Base-by-base conservation (phyloP, 1,139 yeast species). In the Candida sanyaensis region DNA sequence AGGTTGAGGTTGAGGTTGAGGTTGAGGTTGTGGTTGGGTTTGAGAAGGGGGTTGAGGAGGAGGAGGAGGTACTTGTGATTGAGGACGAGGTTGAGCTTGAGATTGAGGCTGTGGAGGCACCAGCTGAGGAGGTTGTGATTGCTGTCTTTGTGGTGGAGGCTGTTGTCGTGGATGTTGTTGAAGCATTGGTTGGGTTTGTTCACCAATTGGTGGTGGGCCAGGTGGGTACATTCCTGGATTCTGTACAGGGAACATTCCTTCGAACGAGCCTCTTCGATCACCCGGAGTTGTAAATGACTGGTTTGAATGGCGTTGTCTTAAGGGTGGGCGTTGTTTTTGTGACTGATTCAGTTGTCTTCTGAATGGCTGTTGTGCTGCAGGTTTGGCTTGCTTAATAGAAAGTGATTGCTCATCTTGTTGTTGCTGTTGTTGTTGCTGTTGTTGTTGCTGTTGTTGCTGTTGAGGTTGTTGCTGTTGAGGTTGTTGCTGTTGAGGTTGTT, bases 141-240 rank as follows among this genome's bases (percentile, higher is more conserved):
- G 17, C 28, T 44, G 49, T 43, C 50, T 54, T 24, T 12, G 37
- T 43, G 43, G 45, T 37, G 12, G 56, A 45, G 27, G 63, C 45
- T 37, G 55, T 32, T 29, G 63, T 45, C 34, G 45, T 24, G 23
- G 39, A 3, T 23, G 45, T 24, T 36, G 39, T 11, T 23, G 39
- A 24, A 12, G 23, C 39, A 50, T 31, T 47, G 56, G 23, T 43
- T 56, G 27, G 41, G 52, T 44, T 51, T 55, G 27, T 42, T 47
- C 39, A 40, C 9, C 2, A 5, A 10, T 13, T 36, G 47, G 29
- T 44, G 51, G 27, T 28, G 42, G 24, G 28, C 44, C 36, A 47
- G 55, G 39, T 57, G 58, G 39, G 17, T 36, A 36, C 39, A 36
- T 36, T n/a, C 39, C 55, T 58, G 51, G 27, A 13, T 28, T 36